These are phyloP conservation scores for Prototheca cutis DNA, from an alignment of 163 green algal species.

Conservation along the genomic window DNA sequence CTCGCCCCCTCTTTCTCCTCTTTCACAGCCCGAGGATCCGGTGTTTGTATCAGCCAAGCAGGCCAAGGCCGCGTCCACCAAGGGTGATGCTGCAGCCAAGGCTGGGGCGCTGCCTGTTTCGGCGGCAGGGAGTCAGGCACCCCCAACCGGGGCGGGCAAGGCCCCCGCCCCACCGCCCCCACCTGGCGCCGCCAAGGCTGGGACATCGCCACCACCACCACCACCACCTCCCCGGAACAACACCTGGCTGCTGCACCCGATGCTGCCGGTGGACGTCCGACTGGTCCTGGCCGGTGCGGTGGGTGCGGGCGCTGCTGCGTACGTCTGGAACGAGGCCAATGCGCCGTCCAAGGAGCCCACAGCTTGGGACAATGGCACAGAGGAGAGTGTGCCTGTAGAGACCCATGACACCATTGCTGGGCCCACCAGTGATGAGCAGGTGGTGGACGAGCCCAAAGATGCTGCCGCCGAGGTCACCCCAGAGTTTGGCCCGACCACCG, in stretches of 20 bases:
- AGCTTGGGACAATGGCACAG: background rate
- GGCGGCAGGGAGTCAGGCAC: background rate
- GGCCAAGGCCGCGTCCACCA: background rate
- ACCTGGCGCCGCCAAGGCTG: background rate
- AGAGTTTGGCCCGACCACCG: no score
- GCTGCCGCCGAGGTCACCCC: no score
- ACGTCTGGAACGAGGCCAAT: background rate
- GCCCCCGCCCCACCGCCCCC: background rate
- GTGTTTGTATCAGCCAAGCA: background rate
- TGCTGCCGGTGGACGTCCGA: conserved; percentile 1
- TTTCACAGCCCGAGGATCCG: background rate
- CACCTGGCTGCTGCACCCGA: background rate
- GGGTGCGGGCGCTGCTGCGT: background rate
- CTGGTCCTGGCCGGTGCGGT: background rate
- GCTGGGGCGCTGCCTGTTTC: background rate
- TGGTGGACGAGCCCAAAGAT: no score
- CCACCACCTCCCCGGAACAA: background rate
- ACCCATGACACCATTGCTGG: no score
- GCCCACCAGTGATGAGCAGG: no score
- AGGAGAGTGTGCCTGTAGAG: no score
- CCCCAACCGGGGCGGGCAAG: background rate
- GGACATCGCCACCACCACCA: background rate
- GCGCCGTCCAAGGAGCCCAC: background rate
- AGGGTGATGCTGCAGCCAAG: background rate
- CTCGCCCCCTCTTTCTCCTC: no score